Evolutionary conservation across 495 filamentous ascomycete genomes (phyloP).

Genomic region (Neurospora sp.): DNA sequence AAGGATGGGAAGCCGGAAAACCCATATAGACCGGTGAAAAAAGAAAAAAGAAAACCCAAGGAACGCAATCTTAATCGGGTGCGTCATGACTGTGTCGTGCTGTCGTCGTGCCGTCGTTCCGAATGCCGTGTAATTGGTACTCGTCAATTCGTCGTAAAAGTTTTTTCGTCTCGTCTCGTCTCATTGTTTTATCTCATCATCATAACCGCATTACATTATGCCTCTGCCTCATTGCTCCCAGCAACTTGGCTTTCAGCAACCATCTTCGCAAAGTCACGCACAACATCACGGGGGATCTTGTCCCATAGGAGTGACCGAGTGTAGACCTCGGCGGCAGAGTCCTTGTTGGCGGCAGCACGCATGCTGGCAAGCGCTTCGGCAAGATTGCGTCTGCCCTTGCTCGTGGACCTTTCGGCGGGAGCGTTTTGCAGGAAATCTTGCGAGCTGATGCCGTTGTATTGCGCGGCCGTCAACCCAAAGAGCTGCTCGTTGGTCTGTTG

Average conservation of each 20-base stretch:
- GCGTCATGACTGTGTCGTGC: not conserved
- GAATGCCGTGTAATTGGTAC: not conserved
- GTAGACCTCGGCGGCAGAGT: slow-evolving; percentile 75
- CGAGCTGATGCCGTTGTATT: slow-evolving; percentile 80
- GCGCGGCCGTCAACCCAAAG: slow-evolving; percentile 73
- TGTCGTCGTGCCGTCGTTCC: not conserved
- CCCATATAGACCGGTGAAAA: slow-evolving; percentile 12
- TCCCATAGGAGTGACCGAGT: slow-evolving; percentile 91
- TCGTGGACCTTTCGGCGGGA: slow-evolving; percentile 35
- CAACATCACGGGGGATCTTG: slow-evolving; percentile 81
- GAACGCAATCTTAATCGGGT: not conserved
- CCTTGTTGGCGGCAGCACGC: slow-evolving; percentile 50
- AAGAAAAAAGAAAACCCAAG: slow-evolving; percentile 20
- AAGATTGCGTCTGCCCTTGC: slow-evolving; percentile 58
- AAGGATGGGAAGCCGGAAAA: slow-evolving; percentile 8
- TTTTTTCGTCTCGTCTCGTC: slow-evolving; percentile 1
- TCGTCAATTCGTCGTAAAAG: not conserved
- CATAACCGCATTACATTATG: slow-evolving; percentile 17
- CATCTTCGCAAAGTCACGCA: slow-evolving; percentile 85
- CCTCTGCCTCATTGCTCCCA: slow-evolving; percentile 25
- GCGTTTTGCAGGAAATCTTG: slow-evolving; percentile 51
- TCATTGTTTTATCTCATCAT: slow-evolving; percentile 3
- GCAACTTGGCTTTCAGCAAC: slow-evolving; percentile 48
- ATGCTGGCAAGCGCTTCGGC: slow-evolving; percentile 76
- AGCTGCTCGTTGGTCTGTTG: slow-evolving; percentile 85